Evolutionary conservation across 2,329 filamentous ascomycete species (phyloP).

Genomic region (Acrocalymma vagum): DNA sequence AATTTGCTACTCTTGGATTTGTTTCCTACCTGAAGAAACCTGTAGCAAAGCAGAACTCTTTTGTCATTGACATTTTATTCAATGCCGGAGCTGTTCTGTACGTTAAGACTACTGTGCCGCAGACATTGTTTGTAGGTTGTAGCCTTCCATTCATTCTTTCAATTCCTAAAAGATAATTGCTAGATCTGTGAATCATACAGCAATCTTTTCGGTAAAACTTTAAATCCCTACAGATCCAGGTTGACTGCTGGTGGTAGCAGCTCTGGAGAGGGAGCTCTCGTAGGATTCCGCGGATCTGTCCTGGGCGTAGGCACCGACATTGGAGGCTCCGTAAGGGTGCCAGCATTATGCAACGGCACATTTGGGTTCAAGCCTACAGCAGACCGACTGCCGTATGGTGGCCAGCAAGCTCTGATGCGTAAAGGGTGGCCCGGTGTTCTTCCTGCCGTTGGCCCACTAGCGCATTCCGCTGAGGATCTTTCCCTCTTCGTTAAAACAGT

Average conservation of each 20-base stretch:
- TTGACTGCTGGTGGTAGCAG: slow-evolving; percentile 69
- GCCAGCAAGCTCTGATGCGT: slow-evolving; percentile 16
- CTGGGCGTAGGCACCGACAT: slow-evolving; percentile 71
- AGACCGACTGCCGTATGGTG: slow-evolving; percentile 55
- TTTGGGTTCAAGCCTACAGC: slow-evolving; percentile 62
- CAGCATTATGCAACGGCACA: slow-evolving; percentile 60
- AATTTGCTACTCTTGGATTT: slow-evolving; percentile 71
- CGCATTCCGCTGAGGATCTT: too few relatives aligned
- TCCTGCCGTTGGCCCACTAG: too few relatives aligned
- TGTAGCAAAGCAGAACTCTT: slow-evolving; percentile 54
- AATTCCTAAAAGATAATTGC: slow-evolving; percentile 56
- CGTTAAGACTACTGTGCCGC: slow-evolving; percentile 72
- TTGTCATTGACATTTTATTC: slow-evolving; percentile 64
- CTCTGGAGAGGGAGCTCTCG: slow-evolving; percentile 70
- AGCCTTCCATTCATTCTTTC: too few relatives aligned
- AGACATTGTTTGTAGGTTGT: slow-evolving; percentile 69
- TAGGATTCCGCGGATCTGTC: slow-evolving; percentile 64
- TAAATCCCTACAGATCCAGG: slow-evolving; percentile 66
- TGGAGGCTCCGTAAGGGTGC: slow-evolving; percentile 55
- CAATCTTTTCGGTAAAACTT: slow-evolving; percentile 67
- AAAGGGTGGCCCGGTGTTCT: too few relatives aligned
- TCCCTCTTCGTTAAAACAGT: too few relatives aligned
- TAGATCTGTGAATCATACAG: slow-evolving; percentile 66
- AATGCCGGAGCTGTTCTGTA: slow-evolving; percentile 71
- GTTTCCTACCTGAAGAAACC: slow-evolving; percentile 66